Evolutionary conservation across 2,329 filamentous ascomycete species (phyloP).

Genomic region (Paraconiothyrium sp.): DNA sequence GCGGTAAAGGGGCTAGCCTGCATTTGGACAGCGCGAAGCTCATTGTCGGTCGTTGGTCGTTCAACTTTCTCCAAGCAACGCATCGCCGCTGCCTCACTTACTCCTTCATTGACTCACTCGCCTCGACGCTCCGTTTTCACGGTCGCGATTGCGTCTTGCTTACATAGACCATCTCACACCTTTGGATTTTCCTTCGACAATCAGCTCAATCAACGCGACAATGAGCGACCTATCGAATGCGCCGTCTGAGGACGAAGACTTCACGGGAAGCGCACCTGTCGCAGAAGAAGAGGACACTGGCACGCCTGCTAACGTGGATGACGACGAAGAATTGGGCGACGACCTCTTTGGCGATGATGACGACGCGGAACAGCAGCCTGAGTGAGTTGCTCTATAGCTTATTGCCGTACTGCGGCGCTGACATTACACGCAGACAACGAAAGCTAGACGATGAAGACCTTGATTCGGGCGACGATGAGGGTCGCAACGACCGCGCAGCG

Average conservation of each 20-base stretch:
- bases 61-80: constrained; percentile 3
- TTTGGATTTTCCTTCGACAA: background rate
- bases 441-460: constrained; percentile 70
- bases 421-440: constrained; percentile 50
- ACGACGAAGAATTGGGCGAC: constrained; percentile 59
- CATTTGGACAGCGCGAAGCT: background rate
- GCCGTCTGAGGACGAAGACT: constrained; percentile 45
- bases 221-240: constrained; percentile 46
- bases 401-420: constrained; percentile 18
- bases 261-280: constrained; percentile 44
- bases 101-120: background rate
- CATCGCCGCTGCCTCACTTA: constrained; percentile 8
- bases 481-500: constrained; percentile 68
- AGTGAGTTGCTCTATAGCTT: constrained; percentile 41
- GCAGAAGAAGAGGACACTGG: constrained; percentile 42
- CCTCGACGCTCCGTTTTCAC: background rate
- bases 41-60: background rate
- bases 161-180: background rate
- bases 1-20: background rate
- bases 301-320: constrained; percentile 48
- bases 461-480: constrained; percentile 70
- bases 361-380: constrained; percentile 43
- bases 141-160: constrained; percentile 27
- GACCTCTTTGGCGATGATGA: constrained; percentile 46
- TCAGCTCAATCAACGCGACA: constrained; percentile 17